A percentile compares a stretch with the other conserved stretches of the same genome.
Evolutionary conservation across 306 rosid species (phyloP).

Genomic region (Comarum palustre): DNA sequence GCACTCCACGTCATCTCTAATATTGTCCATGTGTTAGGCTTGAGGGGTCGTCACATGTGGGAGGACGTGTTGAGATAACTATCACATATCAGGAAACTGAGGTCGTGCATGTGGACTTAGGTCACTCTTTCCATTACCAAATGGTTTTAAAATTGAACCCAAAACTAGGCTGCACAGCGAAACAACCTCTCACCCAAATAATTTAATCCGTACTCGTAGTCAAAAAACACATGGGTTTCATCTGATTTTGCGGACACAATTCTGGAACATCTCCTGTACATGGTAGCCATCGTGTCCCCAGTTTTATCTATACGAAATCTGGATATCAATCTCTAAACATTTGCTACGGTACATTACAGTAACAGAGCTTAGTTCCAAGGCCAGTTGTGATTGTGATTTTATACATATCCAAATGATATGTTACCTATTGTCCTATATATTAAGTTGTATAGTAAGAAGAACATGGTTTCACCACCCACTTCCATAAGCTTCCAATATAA

Average conservation of each 20-base stretch:
- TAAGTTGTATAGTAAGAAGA: background rate
- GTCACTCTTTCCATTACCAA: too few species aligned
- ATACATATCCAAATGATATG: background rate
- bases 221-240: constrained; percentile 36
- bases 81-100: too few species aligned
- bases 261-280: constrained; percentile 34
- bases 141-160: too few species aligned
- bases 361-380: background rate
- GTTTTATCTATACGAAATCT: constrained; percentile 29
- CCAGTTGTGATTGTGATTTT: background rate
- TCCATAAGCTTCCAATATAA: constrained; percentile 11
- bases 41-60: too few species aligned
- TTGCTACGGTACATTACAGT: background rate
- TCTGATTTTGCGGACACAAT: constrained; percentile 36
- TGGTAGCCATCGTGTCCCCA: constrained; percentile 39
- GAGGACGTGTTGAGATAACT: too few species aligned
- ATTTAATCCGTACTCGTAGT: constrained; percentile 20
- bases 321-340: constrained; percentile 33
- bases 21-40: too few species aligned
- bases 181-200: constrained; percentile 33
- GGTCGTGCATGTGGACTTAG: too few species aligned
- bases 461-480: constrained; percentile 5
- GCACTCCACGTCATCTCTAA: too few species aligned
- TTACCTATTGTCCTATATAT: background rate
- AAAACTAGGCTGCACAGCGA: too few species aligned